phyloP scores from a whole-genome alignment of 2,329 filamentous ascomycete genomes.

The Fusarium odoratissimum region DNA sequence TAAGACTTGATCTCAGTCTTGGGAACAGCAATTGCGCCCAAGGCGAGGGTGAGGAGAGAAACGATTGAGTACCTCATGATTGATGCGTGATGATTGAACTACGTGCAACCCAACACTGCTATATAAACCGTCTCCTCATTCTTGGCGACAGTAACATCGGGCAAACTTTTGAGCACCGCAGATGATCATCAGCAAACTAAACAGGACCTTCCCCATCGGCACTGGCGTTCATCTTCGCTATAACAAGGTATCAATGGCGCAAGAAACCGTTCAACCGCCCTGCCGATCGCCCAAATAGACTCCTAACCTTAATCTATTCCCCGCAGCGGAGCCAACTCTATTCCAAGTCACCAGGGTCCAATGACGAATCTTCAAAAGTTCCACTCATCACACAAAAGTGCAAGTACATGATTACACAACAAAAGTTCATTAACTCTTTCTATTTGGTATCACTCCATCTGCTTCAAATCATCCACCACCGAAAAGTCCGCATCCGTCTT shows the following conservation, averaged over 20 bases:
- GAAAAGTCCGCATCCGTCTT: constrained; percentile 78
- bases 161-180: constrained; percentile 16
- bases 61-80: constrained; percentile 36
- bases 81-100: background rate
- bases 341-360: background rate
- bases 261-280: constrained; percentile 5
- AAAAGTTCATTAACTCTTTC: background rate
- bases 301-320: constrained; percentile 35
- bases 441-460: constrained; percentile 51
- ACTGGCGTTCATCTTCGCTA: constrained; percentile 18
- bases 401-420: background rate
- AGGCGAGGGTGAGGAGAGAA: constrained; percentile 28
- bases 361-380: constrained; percentile 33
- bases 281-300: constrained; percentile 30
- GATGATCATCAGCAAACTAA: constrained; percentile 17
- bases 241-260: constrained; percentile 6
- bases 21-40: constrained; percentile 34
- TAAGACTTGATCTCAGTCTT: constrained; percentile 41
- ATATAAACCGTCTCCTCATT: constrained; percentile 1
- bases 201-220: constrained; percentile 30
- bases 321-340: constrained; percentile 6
- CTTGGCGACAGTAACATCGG: background rate
- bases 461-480: constrained; percentile 68
- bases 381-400: background rate
- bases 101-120: background rate